Percentiles rank a stretch among this genome's conserved stretches.
Evolutionary conservation across 192 early-diverging fungal species (phyloP).

Genomic region (Cetraspora pellucida): DNA sequence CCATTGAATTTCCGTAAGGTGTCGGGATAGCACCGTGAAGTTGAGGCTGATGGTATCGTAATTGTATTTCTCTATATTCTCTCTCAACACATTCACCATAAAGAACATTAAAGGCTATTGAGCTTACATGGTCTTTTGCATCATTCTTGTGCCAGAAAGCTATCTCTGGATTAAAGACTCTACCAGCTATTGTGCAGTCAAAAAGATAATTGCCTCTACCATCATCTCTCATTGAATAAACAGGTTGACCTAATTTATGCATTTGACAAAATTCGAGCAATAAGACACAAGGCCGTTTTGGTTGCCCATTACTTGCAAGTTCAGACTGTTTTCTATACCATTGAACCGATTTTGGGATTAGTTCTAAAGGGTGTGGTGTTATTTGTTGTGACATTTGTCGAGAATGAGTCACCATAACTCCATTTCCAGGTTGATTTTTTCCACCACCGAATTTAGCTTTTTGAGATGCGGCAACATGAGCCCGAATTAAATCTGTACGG

Average conservation of each 20-base stretch:
- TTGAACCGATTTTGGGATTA: not conserved
- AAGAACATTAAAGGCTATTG: slow-evolving; percentile 1
- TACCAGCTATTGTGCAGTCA: not conserved
- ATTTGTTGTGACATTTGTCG: not conserved
- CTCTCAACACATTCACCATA: slow-evolving; percentile 4
- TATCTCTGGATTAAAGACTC: not conserved
- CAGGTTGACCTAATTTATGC: slow-evolving; percentile 18
- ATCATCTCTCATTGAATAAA: slow-evolving; percentile 13
- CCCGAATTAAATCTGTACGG: not conserved
- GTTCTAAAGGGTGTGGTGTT: slow-evolving; percentile 9
- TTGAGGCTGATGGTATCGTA: not conserved
- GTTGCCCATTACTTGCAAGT: not conserved
- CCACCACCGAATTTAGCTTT: not conserved
- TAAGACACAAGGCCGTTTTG: slow-evolving; percentile 10
- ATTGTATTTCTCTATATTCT: not conserved
- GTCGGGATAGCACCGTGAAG: not conserved
- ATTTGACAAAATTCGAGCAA: slow-evolving; percentile 28
- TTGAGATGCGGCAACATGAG: not conserved
- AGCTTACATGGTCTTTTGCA: slow-evolving; percentile 13
- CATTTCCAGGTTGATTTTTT: not conserved
- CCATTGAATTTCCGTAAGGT: too few relatives aligned
- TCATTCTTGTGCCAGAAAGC: slow-evolving; percentile 19
- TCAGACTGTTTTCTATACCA: not conserved
- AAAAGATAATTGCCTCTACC: slow-evolving; percentile 13
- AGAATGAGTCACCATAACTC: not conserved